A percentile compares a stretch with the other conserved stretches of the same genome.
Evolutionary conservation across 441 rosid species (phyloP).

Genomic region (Rhodomyrtus psidioides): DNA sequence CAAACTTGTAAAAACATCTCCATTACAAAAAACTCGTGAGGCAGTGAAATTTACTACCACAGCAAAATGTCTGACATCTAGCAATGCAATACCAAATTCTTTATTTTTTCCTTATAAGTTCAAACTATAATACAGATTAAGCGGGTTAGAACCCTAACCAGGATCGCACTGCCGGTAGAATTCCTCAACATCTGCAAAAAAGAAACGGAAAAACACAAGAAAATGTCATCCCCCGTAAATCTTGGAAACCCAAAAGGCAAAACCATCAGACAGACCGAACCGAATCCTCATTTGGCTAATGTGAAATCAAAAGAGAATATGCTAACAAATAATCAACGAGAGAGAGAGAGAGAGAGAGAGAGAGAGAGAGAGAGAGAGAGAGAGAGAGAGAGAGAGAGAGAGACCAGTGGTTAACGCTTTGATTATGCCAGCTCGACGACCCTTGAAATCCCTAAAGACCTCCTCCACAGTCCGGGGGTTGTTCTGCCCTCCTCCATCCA

Average conservation of each 20-base stretch:
- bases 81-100: neutral
- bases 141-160: neutral
- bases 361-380: neutral
- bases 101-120: neutral
- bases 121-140: neutral
- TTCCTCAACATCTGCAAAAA: neutral
- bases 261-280: neutral
- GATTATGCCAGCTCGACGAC: neutral
- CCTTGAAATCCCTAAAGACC: constrained; percentile 4
- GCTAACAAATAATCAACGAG: neutral
- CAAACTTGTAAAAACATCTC: neutral
- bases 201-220: neutral
- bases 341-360: neutral
- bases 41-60: neutral
- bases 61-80: neutral
- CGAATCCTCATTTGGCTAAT: neutral
- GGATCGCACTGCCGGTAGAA: neutral
- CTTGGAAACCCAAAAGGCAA: neutral
- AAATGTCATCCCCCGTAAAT: neutral
- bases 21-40: neutral
- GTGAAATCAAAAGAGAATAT: neutral
- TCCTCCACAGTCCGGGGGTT: neutral
- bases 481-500: neutral
- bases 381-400: neutral
- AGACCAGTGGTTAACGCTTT: neutral